A percentile compares a stretch with the other conserved stretches of the same genome.
Evolutionary conservation across 2,329 filamentous ascomycete genomes (phyloP).

Genomic region (Botryosphaeria agaves): DNA sequence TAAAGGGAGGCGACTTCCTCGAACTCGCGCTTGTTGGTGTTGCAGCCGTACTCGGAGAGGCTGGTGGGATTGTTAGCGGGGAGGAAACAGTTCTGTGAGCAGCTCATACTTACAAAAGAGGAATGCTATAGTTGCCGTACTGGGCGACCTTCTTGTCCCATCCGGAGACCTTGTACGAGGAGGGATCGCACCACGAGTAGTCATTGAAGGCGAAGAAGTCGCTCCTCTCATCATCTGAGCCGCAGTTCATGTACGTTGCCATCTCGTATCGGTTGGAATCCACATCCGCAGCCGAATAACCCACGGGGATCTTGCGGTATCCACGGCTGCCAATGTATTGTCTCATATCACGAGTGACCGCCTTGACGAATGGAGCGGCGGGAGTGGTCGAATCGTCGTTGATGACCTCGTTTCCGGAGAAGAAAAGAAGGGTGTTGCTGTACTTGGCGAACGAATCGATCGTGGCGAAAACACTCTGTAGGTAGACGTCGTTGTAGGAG

Average conservation of each 20-base stretch:
- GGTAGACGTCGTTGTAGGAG: conserved; percentile 78
- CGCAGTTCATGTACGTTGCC: conserved; percentile 88
- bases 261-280: conserved; percentile 72
- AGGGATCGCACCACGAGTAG: conserved; percentile 70
- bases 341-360: conserved; percentile 64
- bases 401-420: conserved; percentile 66
- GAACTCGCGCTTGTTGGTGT: conserved; percentile 65
- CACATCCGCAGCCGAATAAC: conserved; percentile 76
- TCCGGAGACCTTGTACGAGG: conserved; percentile 50
- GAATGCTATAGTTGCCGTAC: conserved; percentile 72
- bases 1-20: conserved; percentile 67
- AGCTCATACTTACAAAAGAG: conserved; percentile 45
- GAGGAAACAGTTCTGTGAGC: not conserved
- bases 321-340: conserved; percentile 59
- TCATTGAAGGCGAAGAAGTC: conserved; percentile 88
- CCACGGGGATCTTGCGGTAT: conserved; percentile 53
- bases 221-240: conserved; percentile 62
- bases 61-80: conserved; percentile 8
- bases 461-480: conserved; percentile 75
- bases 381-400: conserved; percentile 43
- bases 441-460: conserved; percentile 73
- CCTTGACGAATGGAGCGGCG: conserved; percentile 52
- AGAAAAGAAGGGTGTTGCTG: conserved; percentile 73
- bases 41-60: conserved; percentile 90
- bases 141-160: conserved; percentile 83